Evolutionary conservation across 192 early-diverging fungal genomes (phyloP).

Genomic region (Paraglomus occultum): DNA sequence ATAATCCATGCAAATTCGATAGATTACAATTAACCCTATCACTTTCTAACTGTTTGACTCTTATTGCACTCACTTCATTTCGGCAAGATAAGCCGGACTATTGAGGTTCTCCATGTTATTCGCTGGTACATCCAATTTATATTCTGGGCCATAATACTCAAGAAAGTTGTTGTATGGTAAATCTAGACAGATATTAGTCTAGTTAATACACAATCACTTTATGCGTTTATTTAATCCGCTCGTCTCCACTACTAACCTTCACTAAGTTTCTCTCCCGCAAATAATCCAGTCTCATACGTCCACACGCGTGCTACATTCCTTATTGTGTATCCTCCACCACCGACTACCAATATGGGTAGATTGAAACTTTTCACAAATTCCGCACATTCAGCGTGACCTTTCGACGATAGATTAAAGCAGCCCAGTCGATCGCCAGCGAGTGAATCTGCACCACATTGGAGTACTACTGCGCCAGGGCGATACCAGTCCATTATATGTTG

Average conservation of each 20-base stretch:
- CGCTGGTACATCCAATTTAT: conserved; percentile 78
- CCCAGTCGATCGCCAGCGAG: conserved; percentile 93
- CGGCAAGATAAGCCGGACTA: conserved; percentile 79
- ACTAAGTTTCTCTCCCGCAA: conserved; percentile 70
- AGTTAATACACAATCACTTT: background rate
- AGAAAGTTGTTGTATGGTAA: conserved; percentile 89
- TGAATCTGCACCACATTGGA: conserved; percentile 98
- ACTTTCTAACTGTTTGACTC: too few relatives aligned
- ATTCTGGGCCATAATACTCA: conserved; percentile 91
- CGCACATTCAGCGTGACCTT: conserved; percentile 89
- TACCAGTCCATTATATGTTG: conserved; percentile 93
- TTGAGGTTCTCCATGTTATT: conserved; percentile 92
- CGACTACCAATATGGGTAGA: conserved; percentile 88
- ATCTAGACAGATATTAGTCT: conserved; percentile 29
- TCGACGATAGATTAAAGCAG: conserved; percentile 93
- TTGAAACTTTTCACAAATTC: conserved; percentile 90
- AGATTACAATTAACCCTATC: too few relatives aligned
- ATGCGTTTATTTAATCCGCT: too few relatives aligned
- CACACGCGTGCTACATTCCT: conserved; percentile 95
- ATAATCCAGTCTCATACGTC: conserved; percentile 91
- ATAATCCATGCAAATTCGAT: background rate
- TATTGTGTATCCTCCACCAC: conserved; percentile 97
- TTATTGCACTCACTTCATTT: conserved; percentile 60
- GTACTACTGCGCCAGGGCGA: conserved; percentile 83
- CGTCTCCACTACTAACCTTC: conserved; percentile 43